phyloP scores from a whole-genome alignment of 306 rosid species.

The Acacia acuminata region DNA sequence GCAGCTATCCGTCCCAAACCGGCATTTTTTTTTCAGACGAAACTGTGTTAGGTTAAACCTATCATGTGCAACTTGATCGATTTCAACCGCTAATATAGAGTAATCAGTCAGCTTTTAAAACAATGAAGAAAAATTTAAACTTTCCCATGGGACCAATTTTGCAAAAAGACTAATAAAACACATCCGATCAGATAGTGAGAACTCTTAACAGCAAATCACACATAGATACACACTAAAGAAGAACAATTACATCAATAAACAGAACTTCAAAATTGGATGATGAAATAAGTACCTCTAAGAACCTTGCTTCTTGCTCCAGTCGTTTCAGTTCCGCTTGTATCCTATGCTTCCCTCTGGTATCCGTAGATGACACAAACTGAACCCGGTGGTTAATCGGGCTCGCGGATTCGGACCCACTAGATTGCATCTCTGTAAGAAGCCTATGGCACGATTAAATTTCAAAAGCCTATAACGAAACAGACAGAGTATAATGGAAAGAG shows the following conservation, averaged over 20 bases:
- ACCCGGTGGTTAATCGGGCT: constrained; percentile 64
- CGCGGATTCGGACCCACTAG: constrained; percentile 66
- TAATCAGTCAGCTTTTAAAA: background rate
- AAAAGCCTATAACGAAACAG: constrained; percentile 18
- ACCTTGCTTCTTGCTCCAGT: constrained; percentile 89
- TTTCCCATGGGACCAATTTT: constrained; percentile 18
- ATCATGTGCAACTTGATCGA: constrained; percentile 9
- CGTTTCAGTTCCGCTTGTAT: constrained; percentile 87
- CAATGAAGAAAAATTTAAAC: constrained; percentile 27
- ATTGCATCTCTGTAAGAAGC: constrained; percentile 55
- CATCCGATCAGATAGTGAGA: constrained; percentile 17
- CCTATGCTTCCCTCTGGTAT: constrained; percentile 94
- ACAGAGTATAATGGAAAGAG: background rate
- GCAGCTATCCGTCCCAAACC: background rate
- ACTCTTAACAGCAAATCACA: constrained; percentile 20
- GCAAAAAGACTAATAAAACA: constrained; percentile 18
- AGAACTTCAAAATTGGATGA: constrained; percentile 23
- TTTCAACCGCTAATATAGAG: background rate
- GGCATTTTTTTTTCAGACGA: background rate
- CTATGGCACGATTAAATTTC: constrained; percentile 27
- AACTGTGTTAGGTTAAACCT: background rate
- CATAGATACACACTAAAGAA: constrained; percentile 13
- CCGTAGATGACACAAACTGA: constrained; percentile 66
- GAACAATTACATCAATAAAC: background rate
- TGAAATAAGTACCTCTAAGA: constrained; percentile 68